Percentiles rank a stretch among this genome's conserved stretches.
phyloP scores from a whole-genome alignment of 2,329 filamentous ascomycete genomes.

The Colletotrichum coccodes region DNA sequence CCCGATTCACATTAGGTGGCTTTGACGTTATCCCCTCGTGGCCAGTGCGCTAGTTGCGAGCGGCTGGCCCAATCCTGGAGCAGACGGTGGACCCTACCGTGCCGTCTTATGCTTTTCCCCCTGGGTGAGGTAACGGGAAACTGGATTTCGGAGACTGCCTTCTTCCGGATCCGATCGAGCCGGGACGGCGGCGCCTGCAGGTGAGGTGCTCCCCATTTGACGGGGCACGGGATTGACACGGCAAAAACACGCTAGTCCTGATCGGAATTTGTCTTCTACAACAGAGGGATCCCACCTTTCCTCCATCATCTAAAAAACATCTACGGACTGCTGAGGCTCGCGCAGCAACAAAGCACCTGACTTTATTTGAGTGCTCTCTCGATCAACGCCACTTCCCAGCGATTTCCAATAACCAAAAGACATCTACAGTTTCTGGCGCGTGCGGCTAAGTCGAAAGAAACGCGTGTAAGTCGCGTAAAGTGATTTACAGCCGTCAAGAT shows the following conservation, averaged over 20 bases:
- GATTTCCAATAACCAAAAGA: conserved; percentile 25
- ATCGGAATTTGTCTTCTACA: conserved; percentile 29
- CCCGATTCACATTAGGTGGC: conserved; percentile 18
- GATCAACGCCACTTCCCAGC: background rate
- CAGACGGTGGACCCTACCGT: background rate
- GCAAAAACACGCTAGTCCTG: conserved; percentile 29
- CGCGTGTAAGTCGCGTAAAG: conserved; percentile 69
- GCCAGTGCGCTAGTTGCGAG: conserved; percentile 21
- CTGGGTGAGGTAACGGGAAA: background rate
- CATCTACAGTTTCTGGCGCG: conserved; percentile 1
- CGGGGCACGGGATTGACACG: conserved; percentile 24
- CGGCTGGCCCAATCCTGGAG: conserved; percentile 12
- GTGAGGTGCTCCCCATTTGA: background rate
- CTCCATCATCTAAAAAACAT: conserved; percentile 32
- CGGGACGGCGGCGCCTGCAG: background rate
- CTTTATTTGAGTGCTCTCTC: conserved; percentile 1
- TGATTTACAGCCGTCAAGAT: conserved; percentile 55
- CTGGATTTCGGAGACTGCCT: background rate
- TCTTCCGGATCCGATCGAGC: conserved; percentile 4
- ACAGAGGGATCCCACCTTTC: conserved; percentile 33
- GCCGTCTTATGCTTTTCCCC: background rate
- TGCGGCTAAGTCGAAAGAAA: conserved; percentile 35
- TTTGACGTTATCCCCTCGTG: conserved; percentile 30
- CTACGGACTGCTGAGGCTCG: conserved; percentile 16
- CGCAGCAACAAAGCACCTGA: conserved; percentile 14